These are phyloP conservation scores for Eucalyptus viminalis DNA, from an alignment of 345 rosid genomes.

Conservation along the genomic window DNA sequence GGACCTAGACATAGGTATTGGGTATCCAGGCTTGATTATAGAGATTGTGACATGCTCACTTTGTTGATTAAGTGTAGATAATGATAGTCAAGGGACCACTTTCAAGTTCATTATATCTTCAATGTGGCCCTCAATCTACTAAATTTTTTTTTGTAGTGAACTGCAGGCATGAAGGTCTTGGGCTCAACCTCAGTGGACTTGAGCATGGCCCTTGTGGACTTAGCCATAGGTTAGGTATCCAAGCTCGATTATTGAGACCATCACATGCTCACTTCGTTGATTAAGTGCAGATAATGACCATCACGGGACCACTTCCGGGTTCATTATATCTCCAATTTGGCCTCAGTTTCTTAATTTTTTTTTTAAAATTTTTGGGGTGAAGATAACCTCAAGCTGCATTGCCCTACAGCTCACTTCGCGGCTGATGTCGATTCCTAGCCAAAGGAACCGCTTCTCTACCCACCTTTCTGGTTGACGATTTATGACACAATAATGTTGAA, in stretches of 20 bases:
- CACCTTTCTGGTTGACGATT: not conserved
- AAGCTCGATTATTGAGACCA: accelerated
- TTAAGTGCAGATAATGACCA: not conserved
- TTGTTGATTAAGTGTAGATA: not conserved
- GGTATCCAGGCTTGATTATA: accelerated
- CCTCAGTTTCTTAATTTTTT: not conserved
- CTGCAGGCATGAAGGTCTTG: too few species aligned
- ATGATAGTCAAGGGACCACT: accelerated
- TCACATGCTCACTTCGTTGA: too few species aligned
- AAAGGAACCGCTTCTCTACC: not conserved
- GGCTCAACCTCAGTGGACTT: too few species aligned
- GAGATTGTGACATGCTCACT: not conserved
- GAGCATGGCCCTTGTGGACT: too few species aligned
- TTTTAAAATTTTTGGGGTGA: not conserved
- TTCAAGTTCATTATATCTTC: too few species aligned
- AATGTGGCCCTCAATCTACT: accelerated
- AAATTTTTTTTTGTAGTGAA: too few species aligned
- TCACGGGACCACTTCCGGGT: not conserved
- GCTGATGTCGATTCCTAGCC: not conserved
- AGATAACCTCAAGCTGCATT: not conserved
- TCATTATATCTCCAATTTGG: not conserved
- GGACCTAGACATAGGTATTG: accelerated
- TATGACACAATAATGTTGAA: not conserved
- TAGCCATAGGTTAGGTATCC: too few species aligned
- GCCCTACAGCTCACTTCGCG: not conserved